Percentiles rank a stretch among this genome's conserved stretches.
Evolutionary conservation across 2,329 filamentous ascomycete species (phyloP).

Genomic region (Cladosporium sphaerospermum): DNA sequence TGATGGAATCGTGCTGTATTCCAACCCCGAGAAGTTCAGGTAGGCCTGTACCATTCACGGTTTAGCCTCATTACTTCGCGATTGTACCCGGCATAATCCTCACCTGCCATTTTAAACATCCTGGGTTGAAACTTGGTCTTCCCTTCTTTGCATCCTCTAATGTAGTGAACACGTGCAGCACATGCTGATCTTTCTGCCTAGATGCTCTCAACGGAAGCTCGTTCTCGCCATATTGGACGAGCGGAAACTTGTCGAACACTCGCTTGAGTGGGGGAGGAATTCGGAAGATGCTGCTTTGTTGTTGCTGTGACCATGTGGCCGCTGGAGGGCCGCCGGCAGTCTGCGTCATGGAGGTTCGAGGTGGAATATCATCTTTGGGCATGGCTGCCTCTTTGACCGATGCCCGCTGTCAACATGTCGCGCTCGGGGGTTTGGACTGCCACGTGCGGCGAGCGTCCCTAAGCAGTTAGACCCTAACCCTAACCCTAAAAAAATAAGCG

Average conservation of each 20-base stretch:
- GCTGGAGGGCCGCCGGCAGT: conserved; percentile 13
- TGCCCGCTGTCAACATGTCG: background rate
- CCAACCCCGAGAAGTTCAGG: conserved; percentile 67
- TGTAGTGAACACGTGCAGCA: conserved; percentile 72
- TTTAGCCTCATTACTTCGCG: background rate
- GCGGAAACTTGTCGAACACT: conserved; percentile 79
- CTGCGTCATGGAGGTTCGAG: conserved; percentile 10
- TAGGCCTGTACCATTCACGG: conserved; percentile 56
- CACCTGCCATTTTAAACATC: conserved; percentile 95
- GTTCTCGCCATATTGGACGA: conserved; percentile 69
- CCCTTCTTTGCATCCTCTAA: conserved; percentile 55
- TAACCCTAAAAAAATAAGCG: background rate
- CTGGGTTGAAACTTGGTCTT: conserved; percentile 78
- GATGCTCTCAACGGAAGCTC: conserved; percentile 61
- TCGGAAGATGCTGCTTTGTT: conserved; percentile 36
- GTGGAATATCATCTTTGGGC: conserved; percentile 5
- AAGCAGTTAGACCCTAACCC: background rate
- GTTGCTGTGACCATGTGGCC: conserved; percentile 6
- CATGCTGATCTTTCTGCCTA: conserved; percentile 42
- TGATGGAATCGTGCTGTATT: conserved; percentile 62
- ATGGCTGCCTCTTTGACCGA: background rate
- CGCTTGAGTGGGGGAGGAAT: conserved; percentile 71
- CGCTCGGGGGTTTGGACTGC: conserved; percentile 2
- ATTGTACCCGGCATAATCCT: conserved; percentile 24
- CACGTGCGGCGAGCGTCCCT: background rate